Conservation (phyloP, 1,284 basidiomycete genomes). For the Pholiota adiposa region DNA sequence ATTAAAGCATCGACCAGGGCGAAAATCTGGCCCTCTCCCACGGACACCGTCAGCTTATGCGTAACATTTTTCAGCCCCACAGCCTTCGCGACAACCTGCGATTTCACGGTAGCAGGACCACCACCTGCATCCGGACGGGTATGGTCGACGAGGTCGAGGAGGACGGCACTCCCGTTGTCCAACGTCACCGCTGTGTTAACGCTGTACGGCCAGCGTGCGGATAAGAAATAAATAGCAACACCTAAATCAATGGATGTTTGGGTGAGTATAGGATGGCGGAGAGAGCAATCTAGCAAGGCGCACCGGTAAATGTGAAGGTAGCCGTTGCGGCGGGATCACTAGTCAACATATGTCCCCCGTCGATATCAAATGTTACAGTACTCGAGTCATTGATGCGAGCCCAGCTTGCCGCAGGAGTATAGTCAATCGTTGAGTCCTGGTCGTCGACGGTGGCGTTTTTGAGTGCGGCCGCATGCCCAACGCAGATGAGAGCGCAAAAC, state of each 20-base stretch:
- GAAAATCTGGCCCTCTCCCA: conserved; percentile 16
- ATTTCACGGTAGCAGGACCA: conserved; percentile 17
- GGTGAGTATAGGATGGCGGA: background rate
- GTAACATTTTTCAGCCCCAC: conserved; percentile 15
- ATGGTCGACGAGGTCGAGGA: conserved; percentile 34
- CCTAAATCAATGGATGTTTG: conserved; percentile 24
- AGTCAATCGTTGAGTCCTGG: conserved; percentile 25
- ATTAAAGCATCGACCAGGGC: conserved; percentile 22
- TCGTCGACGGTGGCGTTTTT: conserved; percentile 36
- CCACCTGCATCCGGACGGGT: conserved; percentile 17
- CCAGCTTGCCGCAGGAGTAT: conserved; percentile 28
- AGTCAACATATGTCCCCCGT: conserved; percentile 23
- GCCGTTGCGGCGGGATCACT: conserved; percentile 29
- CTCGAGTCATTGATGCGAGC: conserved; percentile 18
- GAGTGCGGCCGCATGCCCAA: background rate
- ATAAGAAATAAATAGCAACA: conserved; percentile 34
- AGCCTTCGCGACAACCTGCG: conserved; percentile 13
- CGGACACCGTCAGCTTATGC: conserved; percentile 20
- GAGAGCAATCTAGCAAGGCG: background rate
- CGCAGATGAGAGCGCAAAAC: background rate
- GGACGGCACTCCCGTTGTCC: conserved; percentile 24
- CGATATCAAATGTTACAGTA: background rate
- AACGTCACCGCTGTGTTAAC: conserved; percentile 32
- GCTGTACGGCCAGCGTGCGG: conserved; percentile 37
- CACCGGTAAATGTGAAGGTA: conserved; percentile 34